Percentiles rank a stretch among this genome's conserved stretches.
phyloP scores from a whole-genome alignment of 306 rosid genomes.

The Glycyrrhiza uralensis region DNA sequence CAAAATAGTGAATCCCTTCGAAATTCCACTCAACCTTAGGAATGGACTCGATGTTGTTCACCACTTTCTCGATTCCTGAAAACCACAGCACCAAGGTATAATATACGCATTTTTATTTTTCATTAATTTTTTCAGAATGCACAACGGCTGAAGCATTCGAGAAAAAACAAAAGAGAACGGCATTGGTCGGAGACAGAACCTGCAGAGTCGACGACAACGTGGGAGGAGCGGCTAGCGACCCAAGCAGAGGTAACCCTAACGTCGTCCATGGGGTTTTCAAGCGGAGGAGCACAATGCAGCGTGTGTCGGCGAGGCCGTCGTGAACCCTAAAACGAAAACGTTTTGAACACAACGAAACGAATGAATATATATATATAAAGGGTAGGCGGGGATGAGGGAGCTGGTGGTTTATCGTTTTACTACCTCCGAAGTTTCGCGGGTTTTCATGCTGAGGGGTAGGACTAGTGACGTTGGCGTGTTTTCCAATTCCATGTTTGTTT shows the following conservation, averaged over 20 bases:
- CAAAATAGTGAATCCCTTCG: constrained; percentile 97
- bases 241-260: constrained; percentile 89
- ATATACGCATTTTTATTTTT: not conserved
- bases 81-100: not conserved
- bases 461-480: not conserved
- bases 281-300: constrained; percentile 21
- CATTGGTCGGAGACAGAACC: constrained; percentile 40
- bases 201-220: constrained; percentile 72
- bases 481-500: not conserved
- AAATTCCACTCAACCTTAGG: constrained; percentile 94
- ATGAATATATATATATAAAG: not conserved
- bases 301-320: not conserved
- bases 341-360: not conserved
- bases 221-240: constrained; percentile 82
- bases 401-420: not conserved
- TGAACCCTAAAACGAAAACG: constrained; percentile 34
- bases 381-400: not conserved
- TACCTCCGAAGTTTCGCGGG: constrained; percentile 58
- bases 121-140: not conserved
- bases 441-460: constrained; percentile 1
- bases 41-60: constrained; percentile 55
- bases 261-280: constrained; percentile 60
- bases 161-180: not conserved
- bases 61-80: constrained; percentile 85
- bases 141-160: not conserved